These are phyloP conservation scores for Malassezia cuniculi DNA, from an alignment of 1,284 basidiomycete species.

Conservation along the genomic window DNA sequence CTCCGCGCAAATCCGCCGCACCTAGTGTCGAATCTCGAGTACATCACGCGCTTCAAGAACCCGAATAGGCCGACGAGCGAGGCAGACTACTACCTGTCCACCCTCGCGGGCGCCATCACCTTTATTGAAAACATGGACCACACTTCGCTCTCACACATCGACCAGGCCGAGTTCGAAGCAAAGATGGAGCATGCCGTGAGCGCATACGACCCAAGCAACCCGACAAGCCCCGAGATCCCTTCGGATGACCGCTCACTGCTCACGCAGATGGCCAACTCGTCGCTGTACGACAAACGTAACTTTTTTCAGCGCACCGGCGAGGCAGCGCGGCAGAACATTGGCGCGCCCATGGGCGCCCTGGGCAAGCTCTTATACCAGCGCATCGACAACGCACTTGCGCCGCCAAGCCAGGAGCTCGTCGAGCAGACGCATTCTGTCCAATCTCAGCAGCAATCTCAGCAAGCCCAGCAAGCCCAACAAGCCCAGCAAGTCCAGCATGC, in stretches of 20 bases:
- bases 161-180: conserved; percentile 76
- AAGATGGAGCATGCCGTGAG: conserved; percentile 23
- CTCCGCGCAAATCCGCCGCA: conserved; percentile 84
- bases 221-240: neutral
- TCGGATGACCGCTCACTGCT: neutral
- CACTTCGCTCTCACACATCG: conserved; percentile 76
- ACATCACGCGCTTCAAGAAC: conserved; percentile 87
- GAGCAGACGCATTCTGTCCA: no score
- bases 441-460: no score
- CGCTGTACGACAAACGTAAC: conserved; percentile 34
- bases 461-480: no score
- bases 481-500: no score
- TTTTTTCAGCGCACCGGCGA: conserved; percentile 43
- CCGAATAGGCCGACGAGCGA: conserved; percentile 81
- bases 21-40: conserved; percentile 76
- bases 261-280: neutral
- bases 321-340: conserved; percentile 34
- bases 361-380: conserved; percentile 38
- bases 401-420: no score
- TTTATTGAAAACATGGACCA: conserved; percentile 97
- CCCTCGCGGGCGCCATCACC: conserved; percentile 70
- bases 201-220: conserved; percentile 1
- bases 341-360: conserved; percentile 36
- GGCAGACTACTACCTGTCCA: conserved; percentile 91
- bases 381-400: conserved; percentile 18